These are phyloP conservation scores for Mimosa pudica DNA, from an alignment of 306 rosid genomes.

Conservation along the genomic window DNA sequence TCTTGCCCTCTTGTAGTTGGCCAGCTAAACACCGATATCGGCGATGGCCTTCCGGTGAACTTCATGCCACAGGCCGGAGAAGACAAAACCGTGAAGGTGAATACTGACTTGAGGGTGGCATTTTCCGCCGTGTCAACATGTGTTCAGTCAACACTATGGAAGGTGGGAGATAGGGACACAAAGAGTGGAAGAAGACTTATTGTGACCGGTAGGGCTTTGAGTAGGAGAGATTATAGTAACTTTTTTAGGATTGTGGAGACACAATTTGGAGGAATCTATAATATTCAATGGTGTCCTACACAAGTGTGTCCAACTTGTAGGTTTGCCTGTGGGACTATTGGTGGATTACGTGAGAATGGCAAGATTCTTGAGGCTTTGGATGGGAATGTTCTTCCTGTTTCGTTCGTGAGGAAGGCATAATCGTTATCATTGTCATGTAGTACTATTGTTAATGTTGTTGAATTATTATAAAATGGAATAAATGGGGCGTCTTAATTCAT, in stretches of 20 bases:
- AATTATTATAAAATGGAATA: too few species aligned
- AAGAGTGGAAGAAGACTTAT: slow-evolving; percentile 51
- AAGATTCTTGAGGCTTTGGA: background rate
- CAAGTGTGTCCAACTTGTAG: slow-evolving; percentile 53
- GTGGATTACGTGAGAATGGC: slow-evolving; percentile 35
- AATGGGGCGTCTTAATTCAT: too few species aligned
- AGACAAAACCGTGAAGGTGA: slow-evolving; percentile 37
- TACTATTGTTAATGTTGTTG: too few species aligned
- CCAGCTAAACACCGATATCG: slow-evolving; percentile 42
- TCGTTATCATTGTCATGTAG: background rate
- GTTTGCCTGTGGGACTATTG: slow-evolving; percentile 47
- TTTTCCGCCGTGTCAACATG: slow-evolving; percentile 42
- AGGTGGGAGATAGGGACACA: slow-evolving; percentile 20
- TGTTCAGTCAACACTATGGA: slow-evolving; percentile 46
- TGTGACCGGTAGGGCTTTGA: background rate
- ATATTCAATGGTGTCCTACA: slow-evolving; percentile 58
- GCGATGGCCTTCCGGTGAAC: slow-evolving; percentile 34
- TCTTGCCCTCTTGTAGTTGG: slow-evolving; percentile 57
- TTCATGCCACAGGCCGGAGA: slow-evolving; percentile 48
- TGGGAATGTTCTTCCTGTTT: background rate
- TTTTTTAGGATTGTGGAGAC: slow-evolving; percentile 43
- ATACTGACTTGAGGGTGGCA: slow-evolving; percentile 42
- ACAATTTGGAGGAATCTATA: slow-evolving; percentile 25
- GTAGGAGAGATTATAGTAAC: background rate
- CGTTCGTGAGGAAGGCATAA: background rate